These are phyloP conservation scores for Apiospora rasikravindrae DNA, from an alignment of 2,329 filamentous ascomycete genomes.

Conservation along the genomic window DNA sequence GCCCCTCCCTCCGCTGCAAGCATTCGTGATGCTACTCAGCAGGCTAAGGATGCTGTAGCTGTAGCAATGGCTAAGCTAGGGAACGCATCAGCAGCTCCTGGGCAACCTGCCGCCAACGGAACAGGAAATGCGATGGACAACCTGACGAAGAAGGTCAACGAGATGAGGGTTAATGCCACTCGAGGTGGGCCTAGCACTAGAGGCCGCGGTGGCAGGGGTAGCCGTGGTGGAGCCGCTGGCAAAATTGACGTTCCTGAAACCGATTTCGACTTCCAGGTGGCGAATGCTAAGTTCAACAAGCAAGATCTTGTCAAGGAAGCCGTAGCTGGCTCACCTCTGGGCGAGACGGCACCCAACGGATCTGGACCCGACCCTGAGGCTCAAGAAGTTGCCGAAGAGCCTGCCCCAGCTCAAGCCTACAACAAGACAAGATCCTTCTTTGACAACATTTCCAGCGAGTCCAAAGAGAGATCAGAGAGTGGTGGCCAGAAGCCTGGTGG, in stretches of 20 bases:
- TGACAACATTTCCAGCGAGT: conserved; percentile 95
- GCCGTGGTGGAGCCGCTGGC: conserved; percentile 49
- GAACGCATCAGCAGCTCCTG: conserved; percentile 40
- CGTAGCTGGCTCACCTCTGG: conserved; percentile 74
- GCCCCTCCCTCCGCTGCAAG: conserved; percentile 44
- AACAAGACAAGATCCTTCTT: conserved; percentile 94
- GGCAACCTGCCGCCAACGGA: conserved; percentile 34
- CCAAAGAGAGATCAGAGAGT: conserved; percentile 83
- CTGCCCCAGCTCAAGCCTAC: conserved; percentile 62
- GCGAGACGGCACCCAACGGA: conserved; percentile 52
- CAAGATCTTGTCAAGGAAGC: conserved; percentile 88
- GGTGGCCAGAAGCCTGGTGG: conserved; percentile 72
- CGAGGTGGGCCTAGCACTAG: conserved; percentile 56
- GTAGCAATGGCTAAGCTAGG: conserved; percentile 77
- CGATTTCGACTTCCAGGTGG: conserved; percentile 89
- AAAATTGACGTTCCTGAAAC: conserved; percentile 89
- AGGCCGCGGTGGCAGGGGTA: conserved; percentile 49
- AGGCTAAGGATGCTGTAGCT: conserved; percentile 78
- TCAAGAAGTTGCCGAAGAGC: conserved; percentile 42
- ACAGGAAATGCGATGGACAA: conserved; percentile 67
- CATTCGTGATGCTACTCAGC: conserved; percentile 72
- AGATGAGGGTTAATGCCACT: conserved; percentile 71
- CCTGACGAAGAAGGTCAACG: conserved; percentile 74
- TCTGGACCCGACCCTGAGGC: conserved; percentile 33
- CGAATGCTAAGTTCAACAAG: conserved; percentile 89